Conservation (phyloP, 768 basidiomycete species). For the Crepidotus variabilis region DNA sequence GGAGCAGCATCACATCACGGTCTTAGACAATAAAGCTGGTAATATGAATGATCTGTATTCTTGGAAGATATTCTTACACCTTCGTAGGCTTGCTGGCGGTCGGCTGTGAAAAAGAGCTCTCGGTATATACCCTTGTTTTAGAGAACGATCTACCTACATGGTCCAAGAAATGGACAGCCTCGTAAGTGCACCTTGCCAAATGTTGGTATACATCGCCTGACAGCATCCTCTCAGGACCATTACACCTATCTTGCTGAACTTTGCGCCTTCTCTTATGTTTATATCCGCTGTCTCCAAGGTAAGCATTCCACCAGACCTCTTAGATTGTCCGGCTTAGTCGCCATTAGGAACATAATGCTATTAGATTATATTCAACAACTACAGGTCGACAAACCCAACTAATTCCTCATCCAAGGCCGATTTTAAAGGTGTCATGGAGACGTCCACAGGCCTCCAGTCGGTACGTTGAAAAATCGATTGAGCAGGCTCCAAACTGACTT, state of each 20-base stretch:
- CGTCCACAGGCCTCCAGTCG: conserved; percentile 62
- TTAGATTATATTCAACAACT: conserved; percentile 70
- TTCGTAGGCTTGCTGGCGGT: conserved; percentile 68
- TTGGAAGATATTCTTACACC: conserved; percentile 2
- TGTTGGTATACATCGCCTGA: too few species aligned
- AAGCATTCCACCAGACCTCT: conserved; percentile 15
- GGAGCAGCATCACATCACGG: conserved; percentile 47
- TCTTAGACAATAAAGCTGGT: conserved; percentile 78
- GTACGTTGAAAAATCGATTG: conserved; percentile 21
- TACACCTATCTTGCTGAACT: conserved; percentile 49
- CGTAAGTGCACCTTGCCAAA: conserved; percentile 35
- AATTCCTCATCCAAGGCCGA: conserved; percentile 71
- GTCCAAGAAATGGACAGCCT: conserved; percentile 72
- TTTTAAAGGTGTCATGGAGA: conserved; percentile 71
- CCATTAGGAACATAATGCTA: conserved; percentile 48
- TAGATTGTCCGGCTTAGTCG: background rate
- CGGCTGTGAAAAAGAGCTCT: conserved; percentile 55
- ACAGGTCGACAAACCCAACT: conserved; percentile 65
- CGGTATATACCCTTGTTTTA: conserved; percentile 72
- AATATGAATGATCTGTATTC: conserved; percentile 9
- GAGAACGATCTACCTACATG: conserved; percentile 83
- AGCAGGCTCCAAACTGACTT: background rate
- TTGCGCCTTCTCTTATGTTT: conserved; percentile 75
- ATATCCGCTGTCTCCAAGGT: conserved; percentile 66
- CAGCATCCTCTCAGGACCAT: conserved; percentile 33